phyloP scores from a whole-genome alignment of 495 filamentous ascomycete genomes.

The Neurospora sp. region DNA sequence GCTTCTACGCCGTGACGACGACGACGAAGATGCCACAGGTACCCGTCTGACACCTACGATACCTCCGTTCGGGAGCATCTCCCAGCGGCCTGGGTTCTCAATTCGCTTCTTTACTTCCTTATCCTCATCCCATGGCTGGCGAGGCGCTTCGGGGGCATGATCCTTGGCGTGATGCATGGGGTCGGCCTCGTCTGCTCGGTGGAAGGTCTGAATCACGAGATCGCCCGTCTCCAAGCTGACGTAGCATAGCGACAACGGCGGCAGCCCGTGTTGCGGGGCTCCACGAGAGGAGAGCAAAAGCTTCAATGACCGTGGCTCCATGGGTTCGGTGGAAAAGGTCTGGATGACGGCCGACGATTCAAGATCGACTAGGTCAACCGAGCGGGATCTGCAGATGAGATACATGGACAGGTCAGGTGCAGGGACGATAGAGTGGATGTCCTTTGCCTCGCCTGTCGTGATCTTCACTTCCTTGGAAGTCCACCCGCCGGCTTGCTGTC shows the following conservation, averaged over 20 bases:
- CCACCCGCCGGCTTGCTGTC: conserved; percentile 27
- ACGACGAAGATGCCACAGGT: conserved; percentile 1
- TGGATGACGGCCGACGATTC: conserved; percentile 40
- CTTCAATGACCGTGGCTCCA: conserved; percentile 42
- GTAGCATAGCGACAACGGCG: conserved; percentile 46
- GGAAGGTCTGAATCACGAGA: conserved; percentile 46
- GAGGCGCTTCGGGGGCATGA: conserved; percentile 11
- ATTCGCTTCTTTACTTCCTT: conserved; percentile 27
- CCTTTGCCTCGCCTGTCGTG: conserved; percentile 14
- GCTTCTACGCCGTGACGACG: not conserved
- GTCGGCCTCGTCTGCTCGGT: conserved; percentile 34
- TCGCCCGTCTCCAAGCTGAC: conserved; percentile 39
- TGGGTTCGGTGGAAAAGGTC: conserved; percentile 44
- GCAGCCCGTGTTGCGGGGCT: conserved; percentile 34
- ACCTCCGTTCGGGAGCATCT: conserved; percentile 35
- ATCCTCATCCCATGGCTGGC: conserved; percentile 32
- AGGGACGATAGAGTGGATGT: conserved; percentile 28
- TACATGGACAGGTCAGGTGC: conserved; percentile 35
- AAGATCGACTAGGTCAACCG: conserved; percentile 46
- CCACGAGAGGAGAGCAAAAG: conserved; percentile 36
- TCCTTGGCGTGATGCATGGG: conserved; percentile 28
- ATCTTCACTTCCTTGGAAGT: conserved; percentile 27
- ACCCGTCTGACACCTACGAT: conserved; percentile 36
- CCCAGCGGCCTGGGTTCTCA: conserved; percentile 40
- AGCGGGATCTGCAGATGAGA: conserved; percentile 35